Conservation (phyloP, 2,329 filamentous ascomycete species). For the Colletotrichum musicola region DNA sequence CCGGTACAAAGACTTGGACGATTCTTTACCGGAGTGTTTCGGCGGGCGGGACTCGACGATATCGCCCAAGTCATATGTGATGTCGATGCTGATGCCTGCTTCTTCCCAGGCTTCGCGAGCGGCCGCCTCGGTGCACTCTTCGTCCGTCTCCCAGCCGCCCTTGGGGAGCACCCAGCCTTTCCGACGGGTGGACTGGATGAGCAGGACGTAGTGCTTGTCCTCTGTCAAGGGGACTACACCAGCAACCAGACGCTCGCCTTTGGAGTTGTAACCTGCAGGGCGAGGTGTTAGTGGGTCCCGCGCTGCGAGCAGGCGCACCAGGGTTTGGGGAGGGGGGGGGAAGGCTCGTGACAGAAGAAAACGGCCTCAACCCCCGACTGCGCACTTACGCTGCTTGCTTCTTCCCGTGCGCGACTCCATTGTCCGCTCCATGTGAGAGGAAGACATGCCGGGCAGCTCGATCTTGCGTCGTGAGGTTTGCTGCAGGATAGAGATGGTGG, state of each 20-base stretch:
- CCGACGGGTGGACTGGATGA: conserved; percentile 92
- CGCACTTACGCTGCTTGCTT: conserved; percentile 82
- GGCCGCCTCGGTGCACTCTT: conserved; percentile 85
- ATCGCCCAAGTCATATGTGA: conserved; percentile 86
- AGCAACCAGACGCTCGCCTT: conserved; percentile 94
- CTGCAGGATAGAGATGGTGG: conserved; percentile 15
- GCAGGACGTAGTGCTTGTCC: conserved; percentile 88
- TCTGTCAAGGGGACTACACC: conserved; percentile 90
- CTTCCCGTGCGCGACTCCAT: conserved; percentile 83
- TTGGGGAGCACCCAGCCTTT: conserved; percentile 98
- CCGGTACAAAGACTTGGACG: conserved; percentile 75
- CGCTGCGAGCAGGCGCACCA: conserved; percentile 39
- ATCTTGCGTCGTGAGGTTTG: conserved; percentile 22
- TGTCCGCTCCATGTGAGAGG: conserved; percentile 57
- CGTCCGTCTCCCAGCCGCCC: conserved; percentile 97
- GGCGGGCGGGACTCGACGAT: conserved; percentile 88
- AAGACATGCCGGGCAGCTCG: conserved; percentile 37
- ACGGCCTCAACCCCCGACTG: conserved; percentile 31
- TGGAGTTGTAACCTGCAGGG: conserved; percentile 84
- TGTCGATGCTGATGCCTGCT: conserved; percentile 88
- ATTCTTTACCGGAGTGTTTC: conserved; percentile 75
- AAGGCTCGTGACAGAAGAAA: conserved; percentile 23
- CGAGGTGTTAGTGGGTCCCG: conserved; percentile 52
- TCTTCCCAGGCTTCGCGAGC: conserved; percentile 97
- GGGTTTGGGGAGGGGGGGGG: conserved; percentile 23